Conservation (phyloP, 1,284 basidiomycete genomes). For the Ganoderma multipileum region DNA sequence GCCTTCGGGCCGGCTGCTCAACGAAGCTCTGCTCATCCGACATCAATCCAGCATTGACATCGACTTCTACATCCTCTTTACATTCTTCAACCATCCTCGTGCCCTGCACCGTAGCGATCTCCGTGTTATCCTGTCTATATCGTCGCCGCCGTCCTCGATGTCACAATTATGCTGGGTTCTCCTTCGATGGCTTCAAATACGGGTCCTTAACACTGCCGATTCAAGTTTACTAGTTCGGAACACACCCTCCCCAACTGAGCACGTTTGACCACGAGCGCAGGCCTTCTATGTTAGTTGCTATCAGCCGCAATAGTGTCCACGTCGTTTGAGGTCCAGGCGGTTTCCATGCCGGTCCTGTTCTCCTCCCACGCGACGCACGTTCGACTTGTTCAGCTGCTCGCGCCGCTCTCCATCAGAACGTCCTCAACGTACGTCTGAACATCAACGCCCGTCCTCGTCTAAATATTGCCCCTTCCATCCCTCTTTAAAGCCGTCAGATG, state of each 20-base stretch:
- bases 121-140: not conserved
- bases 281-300: not conserved
- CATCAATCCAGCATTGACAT: not conserved
- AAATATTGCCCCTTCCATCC: constrained; percentile 11
- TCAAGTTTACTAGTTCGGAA: not conserved
- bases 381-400: constrained; percentile 13
- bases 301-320: not conserved
- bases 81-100: not conserved
- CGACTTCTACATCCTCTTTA: not conserved
- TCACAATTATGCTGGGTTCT: not conserved
- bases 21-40: not conserved
- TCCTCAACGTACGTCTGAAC: not conserved
- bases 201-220: not conserved
- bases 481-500: constrained; percentile 10
- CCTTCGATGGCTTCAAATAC: not conserved
- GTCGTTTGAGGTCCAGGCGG: not conserved
- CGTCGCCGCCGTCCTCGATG: not conserved
- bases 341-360: not conserved
- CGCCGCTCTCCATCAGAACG: constrained; percentile 9
- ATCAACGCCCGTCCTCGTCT: constrained; percentile 1
- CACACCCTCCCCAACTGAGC: not conserved
- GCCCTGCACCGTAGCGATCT: not conserved
- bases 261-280: not conserved
- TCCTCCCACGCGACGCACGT: constrained; percentile 28
- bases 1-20: not conserved